A percentile compares a stretch with the other conserved stretches of the same genome.
These are phyloP conservation scores for Giardia duodenalis DNA, from an alignment of 208 protist species.

Conservation along the genomic window DNA sequence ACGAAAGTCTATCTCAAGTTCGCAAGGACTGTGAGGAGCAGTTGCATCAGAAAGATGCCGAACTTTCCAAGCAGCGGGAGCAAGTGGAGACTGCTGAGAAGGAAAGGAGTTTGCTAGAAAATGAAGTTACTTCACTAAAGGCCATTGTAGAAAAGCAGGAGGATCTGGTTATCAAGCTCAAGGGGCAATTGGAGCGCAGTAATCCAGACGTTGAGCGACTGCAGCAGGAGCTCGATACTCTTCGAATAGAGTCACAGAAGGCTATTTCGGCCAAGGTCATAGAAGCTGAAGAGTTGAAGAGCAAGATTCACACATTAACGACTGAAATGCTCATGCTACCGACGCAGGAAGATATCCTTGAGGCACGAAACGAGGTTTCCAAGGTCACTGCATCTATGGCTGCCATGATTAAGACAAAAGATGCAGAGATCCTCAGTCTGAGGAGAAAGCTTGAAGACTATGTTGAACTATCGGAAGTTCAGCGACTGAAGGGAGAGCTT, in stretches of 20 bases:
- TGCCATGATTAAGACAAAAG: too few species aligned
- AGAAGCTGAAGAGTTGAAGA: not conserved
- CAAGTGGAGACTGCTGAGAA: not conserved
- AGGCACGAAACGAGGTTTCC: too few species aligned
- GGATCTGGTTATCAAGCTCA: not conserved
- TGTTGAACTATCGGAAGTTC: too few species aligned
- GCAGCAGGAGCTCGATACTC: not conserved
- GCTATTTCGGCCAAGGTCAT: not conserved
- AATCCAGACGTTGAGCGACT: not conserved
- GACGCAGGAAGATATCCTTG: too few species aligned
- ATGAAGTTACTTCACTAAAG: not conserved
- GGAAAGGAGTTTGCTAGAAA: not conserved
- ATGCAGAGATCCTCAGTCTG: too few species aligned
- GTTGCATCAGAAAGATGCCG: not conserved
- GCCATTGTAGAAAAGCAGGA: not conserved
- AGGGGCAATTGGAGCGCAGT: not conserved
- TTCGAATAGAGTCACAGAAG: not conserved
- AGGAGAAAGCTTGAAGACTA: too few species aligned
- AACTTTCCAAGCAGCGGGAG: not conserved
- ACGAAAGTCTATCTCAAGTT: not conserved
- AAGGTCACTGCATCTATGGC: too few species aligned
- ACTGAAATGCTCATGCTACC: too few species aligned
- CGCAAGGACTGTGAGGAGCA: not conserved
- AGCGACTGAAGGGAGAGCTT: too few species aligned
- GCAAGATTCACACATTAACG: not conserved